Percentiles rank a stretch among this genome's conserved stretches.
phyloP scores from a whole-genome alignment of 139 green algal genomes.

The Chlamydomonas urium region DNA sequence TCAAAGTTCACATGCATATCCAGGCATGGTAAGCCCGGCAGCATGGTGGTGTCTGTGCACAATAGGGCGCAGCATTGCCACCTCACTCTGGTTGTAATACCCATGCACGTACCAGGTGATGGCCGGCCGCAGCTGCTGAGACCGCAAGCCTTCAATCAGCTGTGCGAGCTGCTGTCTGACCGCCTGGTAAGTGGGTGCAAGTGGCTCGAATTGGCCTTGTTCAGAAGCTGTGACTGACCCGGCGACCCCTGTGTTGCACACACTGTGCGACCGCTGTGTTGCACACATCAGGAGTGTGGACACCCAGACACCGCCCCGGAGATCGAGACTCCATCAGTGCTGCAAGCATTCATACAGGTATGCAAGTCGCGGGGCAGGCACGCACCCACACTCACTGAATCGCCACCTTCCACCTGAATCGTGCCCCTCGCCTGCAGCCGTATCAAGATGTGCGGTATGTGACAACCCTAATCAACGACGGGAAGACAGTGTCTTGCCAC shows the following conservation, averaged over 20 bases:
- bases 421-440: conserved; percentile 23
- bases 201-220: too few relatives aligned
- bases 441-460: conserved; percentile 53
- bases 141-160: conserved; percentile 35
- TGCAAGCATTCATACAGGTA: conserved; percentile 39
- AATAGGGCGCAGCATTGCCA: too few relatives aligned
- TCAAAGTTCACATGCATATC: conserved; percentile 37
- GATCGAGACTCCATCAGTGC: conserved; percentile 38
- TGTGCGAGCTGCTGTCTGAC: conserved; percentile 46
- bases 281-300: conserved; percentile 22
- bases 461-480: conserved; percentile 50
- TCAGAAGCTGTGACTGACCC: too few relatives aligned
- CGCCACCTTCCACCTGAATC: too few relatives aligned
- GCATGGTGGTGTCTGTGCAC: too few relatives aligned
- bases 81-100: too few relatives aligned
- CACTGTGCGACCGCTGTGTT: not conserved
- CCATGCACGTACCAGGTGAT: conserved; percentile 24
- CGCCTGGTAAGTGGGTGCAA: conserved; percentile 14
- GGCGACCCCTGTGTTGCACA: too few relatives aligned
- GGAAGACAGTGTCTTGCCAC: conserved; percentile 43
- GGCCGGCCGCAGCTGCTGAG: conserved; percentile 43
- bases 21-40: conserved; percentile 29
- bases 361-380: too few relatives aligned
- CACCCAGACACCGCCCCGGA: conserved; percentile 8
- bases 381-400: too few relatives aligned